Evolutionary conservation across 768 basidiomycete species (phyloP).

Genomic region (Boletus coccyginus): DNA sequence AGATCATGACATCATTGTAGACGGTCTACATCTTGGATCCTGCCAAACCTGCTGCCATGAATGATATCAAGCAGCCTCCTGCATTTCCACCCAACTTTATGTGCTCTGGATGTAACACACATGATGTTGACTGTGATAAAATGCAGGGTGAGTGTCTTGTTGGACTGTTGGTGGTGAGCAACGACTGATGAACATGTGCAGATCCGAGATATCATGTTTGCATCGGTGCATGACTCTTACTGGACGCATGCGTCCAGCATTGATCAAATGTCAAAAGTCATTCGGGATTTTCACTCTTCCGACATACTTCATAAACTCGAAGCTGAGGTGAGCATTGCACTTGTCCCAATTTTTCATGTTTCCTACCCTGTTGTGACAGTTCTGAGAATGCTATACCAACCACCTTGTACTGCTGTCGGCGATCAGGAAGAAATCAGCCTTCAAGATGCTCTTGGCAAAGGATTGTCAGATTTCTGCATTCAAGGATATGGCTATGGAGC

Average conservation of each 20-base stretch:
- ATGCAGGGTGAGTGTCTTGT: too few relatives aligned
- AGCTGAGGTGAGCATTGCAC: conserved; percentile 58
- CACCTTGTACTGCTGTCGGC: conserved; percentile 61
- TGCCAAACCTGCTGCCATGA: too few relatives aligned
- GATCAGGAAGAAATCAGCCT: conserved; percentile 36
- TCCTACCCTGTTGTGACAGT: conserved; percentile 40
- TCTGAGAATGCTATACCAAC: conserved; percentile 71
- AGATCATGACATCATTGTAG: too few relatives aligned
- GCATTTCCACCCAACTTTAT: too few relatives aligned
- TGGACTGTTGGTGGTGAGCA: too few relatives aligned
- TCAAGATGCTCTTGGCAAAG: conserved; percentile 41
- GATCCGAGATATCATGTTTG: conserved; percentile 77
- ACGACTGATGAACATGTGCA: too few relatives aligned
- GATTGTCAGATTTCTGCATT: conserved; percentile 46
- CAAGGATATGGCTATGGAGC: conserved; percentile 35
- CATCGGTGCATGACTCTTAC: conserved; percentile 98
- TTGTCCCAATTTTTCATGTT: background rate
- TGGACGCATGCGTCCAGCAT: conserved; percentile 91
- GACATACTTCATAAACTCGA: conserved; percentile 74
- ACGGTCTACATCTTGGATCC: too few relatives aligned
- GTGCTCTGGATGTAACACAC: too few relatives aligned
- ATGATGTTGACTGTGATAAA: too few relatives aligned
- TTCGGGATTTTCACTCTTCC: conserved; percentile 88
- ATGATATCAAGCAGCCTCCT: too few relatives aligned
- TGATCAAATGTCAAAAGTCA: conserved; percentile 83